Conservation (phyloP, 2,329 filamentous ascomycete species). For the Pseudophaeomoniella oleicola region DNA sequence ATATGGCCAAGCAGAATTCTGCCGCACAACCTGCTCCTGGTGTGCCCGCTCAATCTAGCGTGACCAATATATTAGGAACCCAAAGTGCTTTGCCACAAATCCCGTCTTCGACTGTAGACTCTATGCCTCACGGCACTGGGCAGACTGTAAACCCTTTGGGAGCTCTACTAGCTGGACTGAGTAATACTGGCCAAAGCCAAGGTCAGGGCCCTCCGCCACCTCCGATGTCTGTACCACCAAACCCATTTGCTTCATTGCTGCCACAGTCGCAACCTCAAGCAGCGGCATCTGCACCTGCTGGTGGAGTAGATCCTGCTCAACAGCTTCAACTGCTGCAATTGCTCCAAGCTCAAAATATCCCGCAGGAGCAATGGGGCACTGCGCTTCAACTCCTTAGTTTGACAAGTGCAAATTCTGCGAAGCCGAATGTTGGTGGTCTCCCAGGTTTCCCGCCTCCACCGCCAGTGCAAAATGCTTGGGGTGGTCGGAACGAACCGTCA, state of each 20-base stretch:
- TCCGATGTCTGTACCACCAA: conserved; percentile 8
- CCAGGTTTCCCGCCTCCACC: conserved; percentile 8
- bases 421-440: conserved; percentile 17
- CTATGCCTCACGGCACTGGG: conserved; percentile 24
- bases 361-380: conserved; percentile 59
- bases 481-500: conserved; percentile 22
- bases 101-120: conserved; percentile 29
- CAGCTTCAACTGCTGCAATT: conserved; percentile 63
- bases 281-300: conserved; percentile 18
- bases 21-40: conserved; percentile 27
- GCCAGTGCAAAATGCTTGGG: conserved; percentile 18
- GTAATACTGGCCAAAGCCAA: conserved; percentile 23
- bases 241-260: conserved; percentile 27
- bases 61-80: conserved; percentile 34
- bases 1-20: conserved; percentile 64
- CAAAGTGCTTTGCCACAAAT: conserved; percentile 26
- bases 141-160: conserved; percentile 48
- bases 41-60: conserved; percentile 23
- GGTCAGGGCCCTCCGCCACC: conserved; percentile 20
- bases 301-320: conserved; percentile 29
- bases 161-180: conserved; percentile 31
- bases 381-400: conserved; percentile 37
- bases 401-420: conserved; percentile 32
- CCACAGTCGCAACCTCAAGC: conserved; percentile 16
- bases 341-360: conserved; percentile 59